Base-by-base conservation (phyloP, 129 eudicot species). In the Chrysanthemum makinoi region DNA sequence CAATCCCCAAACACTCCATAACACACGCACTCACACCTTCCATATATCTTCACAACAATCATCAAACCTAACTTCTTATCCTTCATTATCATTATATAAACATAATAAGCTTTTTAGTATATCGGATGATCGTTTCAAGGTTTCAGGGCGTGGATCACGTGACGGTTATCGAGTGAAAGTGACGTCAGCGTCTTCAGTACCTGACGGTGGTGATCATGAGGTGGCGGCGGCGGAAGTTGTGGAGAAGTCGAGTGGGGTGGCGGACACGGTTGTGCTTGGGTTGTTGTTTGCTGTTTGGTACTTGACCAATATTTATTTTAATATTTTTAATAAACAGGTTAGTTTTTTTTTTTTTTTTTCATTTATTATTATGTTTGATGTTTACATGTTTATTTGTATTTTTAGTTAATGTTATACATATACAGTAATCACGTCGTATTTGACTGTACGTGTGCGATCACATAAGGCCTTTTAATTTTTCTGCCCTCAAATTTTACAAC, bases 271-370 rank as follows among this genome's bases (percentile, higher is more conserved):
- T 63, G 82, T 82, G 77, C 89, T 94, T 26, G 96, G 95, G 62
- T 44, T 74, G 54, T 79, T 89, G 60, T 94, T 94, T 74, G 97
- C 83, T 28, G 80, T 86, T 5, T 94, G 98, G 97, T 87, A 85
- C 79, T 79, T 94, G 6, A 86, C 89, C 22, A 94, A 94, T 68
- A 87, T 94, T 67, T 94, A 94, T 83, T 94, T 94, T 86, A 94
- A 89, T 76, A 94, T 94, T 69, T 89, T 89, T 60, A 94, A 94
- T 76, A 89, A 94, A 70, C 98, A 94, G 95, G 98, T 85, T 43
- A 46, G 69, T 8, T 72, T 12, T 24, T 9, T 33, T 33, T 73
- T 10, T 11, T 74, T 10, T 62, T 70, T 28, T 57, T 17, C 7
- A 28, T 12, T 52, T 59, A 18, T 2, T 69, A 60, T 53, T 46